Conservation (phyloP, 108 stramenopile genomes). For the Nitzschia sp. region DNA sequence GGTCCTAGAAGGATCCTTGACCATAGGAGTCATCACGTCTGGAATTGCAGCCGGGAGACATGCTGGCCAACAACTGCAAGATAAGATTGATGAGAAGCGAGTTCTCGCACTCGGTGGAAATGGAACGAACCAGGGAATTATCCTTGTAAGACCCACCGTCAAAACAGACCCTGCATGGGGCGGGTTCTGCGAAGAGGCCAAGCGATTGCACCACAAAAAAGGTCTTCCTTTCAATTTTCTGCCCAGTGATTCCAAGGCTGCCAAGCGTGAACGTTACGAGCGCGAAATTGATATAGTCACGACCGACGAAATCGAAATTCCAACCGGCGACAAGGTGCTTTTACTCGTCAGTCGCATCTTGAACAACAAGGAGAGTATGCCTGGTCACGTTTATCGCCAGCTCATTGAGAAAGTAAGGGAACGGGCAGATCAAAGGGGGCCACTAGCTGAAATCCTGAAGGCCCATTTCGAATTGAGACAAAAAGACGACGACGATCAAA, state of each 20-base stretch:
- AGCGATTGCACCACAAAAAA: conserved; percentile 17
- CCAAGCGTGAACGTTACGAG: conserved; percentile 57
- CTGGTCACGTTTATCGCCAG: conserved; percentile 76
- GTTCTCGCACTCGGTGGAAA: conserved; percentile 55
- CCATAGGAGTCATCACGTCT: conserved; percentile 62
- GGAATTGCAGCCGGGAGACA: conserved; percentile 63
- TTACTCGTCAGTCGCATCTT: conserved; percentile 70
- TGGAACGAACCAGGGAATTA: conserved; percentile 45
- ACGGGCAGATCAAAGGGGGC: conserved; percentile 12
- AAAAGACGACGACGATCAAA: background rate
- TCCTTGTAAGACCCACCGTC: conserved; percentile 77
- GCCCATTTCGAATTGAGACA: background rate
- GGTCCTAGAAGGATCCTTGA: conserved; percentile 47
- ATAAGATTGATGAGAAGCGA: conserved; percentile 45
- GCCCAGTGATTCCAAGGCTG: conserved; percentile 27
- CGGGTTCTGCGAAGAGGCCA: conserved; percentile 51
- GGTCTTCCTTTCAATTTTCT: conserved; percentile 13
- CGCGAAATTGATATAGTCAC: conserved; percentile 75
- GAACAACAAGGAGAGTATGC: conserved; percentile 79
- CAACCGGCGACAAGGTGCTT: conserved; percentile 76
- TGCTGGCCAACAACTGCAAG: conserved; percentile 50
- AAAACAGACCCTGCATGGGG: conserved; percentile 72
- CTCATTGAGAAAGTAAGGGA: conserved; percentile 58
- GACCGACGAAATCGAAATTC: conserved; percentile 67
- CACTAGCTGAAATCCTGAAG: background rate